Base-by-base conservation (phyloP, 352 stramenopile species). In the Phytopythium helicoides region DNA sequence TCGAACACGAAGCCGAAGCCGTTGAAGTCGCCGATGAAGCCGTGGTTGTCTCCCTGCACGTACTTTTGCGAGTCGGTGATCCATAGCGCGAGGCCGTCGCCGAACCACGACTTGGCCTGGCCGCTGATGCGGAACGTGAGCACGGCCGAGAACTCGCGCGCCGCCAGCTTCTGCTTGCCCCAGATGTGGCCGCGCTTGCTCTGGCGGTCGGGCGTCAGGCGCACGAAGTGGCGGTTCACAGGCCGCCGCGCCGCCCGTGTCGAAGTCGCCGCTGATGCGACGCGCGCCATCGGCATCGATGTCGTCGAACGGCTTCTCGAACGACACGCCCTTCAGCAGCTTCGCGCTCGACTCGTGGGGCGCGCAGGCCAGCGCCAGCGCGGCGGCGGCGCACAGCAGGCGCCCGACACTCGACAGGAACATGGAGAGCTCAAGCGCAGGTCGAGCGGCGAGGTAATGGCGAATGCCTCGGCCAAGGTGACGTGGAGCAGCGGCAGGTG, bases 61-160 rank as follows among this genome's bases (percentile, higher is more conserved):
- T 87, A 80, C 44, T 64, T 49, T 19, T 62, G 50, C 23, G 68
- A 67, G 10, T 62, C 83, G 11, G 84, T 94, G 63, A 94, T 63
- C 81, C 81, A 94, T 33, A 94, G 79, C 51, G 71, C 81, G 50
- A 94, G 63, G 3, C 81, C 84, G 52, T 94, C 84, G 52, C 84
- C 84, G 38, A 82, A 94, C 81, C 76, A 91, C 10, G 58, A 47
- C 59, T 82, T 70, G 28, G 70, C 81, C 48, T 94, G 84, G 36
- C 84, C 84, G 44, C 76, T 89, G 66, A 94, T 92, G 52, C 84
- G 84, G 66, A 92, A 92, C 47, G 80, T 92, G 36, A 94, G 55
- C 44, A 92, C 74, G 36, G 85, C 64, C 37, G 81, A 75, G 57
- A 94, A 92, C 54, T 92, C 80, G 35, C 70, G 71, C 18, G 56